Evolutionary conservation across 257 asterid genomes (phyloP).

Genomic region (Solanum clarkiae): DNA sequence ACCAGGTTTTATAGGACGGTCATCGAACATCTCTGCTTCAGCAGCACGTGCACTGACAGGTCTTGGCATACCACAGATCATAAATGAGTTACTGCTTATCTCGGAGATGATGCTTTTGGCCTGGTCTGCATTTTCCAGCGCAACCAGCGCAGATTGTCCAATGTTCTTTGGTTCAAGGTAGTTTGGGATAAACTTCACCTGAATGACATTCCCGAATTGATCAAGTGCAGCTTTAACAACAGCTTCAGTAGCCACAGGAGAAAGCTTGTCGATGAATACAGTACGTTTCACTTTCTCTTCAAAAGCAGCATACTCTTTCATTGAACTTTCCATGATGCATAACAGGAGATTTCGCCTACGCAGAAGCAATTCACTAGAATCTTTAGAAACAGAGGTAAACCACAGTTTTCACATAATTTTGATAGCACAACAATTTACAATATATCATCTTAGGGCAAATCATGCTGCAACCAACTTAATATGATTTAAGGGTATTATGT

Average conservation of each 20-base stretch:
- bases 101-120: constrained; percentile 26
- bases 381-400: background rate
- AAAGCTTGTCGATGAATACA: constrained; percentile 44
- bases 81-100: constrained; percentile 34
- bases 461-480: background rate
- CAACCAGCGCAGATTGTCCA: constrained; percentile 59
- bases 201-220: constrained; percentile 61
- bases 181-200: constrained; percentile 45
- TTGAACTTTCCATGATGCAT: constrained; percentile 19
- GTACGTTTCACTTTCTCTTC: constrained; percentile 53
- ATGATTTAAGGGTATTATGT: background rate
- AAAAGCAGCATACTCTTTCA: constrained; percentile 43
- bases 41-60: constrained; percentile 61
- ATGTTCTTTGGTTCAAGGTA: constrained; percentile 27
- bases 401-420: background rate
- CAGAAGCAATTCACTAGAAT: background rate
- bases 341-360: background rate
- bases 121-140: constrained; percentile 46
- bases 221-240: constrained; percentile 53
- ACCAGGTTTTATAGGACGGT: constrained; percentile 69
- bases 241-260: constrained; percentile 45
- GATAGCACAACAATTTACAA: background rate
- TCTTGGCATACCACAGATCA: constrained; percentile 89
- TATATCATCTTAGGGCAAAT: background rate
- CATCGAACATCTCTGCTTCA: constrained; percentile 49